These are phyloP conservation scores for Ophiostoma piceae DNA, from an alignment of 2,329 filamentous ascomycete genomes.

Conservation along the genomic window DNA sequence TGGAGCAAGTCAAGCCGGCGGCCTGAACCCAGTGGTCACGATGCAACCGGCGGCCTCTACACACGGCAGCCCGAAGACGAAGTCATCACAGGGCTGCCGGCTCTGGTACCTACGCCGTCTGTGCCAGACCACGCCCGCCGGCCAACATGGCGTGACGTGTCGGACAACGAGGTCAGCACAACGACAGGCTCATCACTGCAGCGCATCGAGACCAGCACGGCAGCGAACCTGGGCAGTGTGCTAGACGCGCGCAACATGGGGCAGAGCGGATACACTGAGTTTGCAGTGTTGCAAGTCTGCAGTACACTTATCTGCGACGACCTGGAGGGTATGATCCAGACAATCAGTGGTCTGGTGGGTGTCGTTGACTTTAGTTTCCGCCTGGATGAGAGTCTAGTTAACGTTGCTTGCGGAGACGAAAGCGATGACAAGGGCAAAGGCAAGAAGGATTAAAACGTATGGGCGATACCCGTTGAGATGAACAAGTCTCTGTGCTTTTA, in stretches of 20 bases:
- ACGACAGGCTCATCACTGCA: constrained; percentile 19
- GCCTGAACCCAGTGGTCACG: constrained; percentile 5
- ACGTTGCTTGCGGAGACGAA: background rate
- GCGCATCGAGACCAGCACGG: constrained; percentile 18
- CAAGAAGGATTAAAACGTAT: constrained; percentile 24
- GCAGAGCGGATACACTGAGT: constrained; percentile 68
- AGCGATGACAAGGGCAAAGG: constrained; percentile 26
- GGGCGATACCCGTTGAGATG: background rate
- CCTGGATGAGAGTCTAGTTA: background rate
- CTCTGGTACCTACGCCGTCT: background rate
- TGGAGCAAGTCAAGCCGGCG: constrained; percentile 20
- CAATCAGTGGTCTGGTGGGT: constrained; percentile 63
- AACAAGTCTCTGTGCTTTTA: background rate
- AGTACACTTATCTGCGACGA: constrained; percentile 65
- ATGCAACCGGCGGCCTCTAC: constrained; percentile 15
- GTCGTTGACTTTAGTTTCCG: constrained; percentile 67
- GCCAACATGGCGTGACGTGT: constrained; percentile 22
- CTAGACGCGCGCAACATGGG: constrained; percentile 60
- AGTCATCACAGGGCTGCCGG: background rate
- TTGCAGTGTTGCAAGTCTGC: constrained; percentile 69
- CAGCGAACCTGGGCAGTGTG: constrained; percentile 39
- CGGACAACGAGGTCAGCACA: constrained; percentile 19
- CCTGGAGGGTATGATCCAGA: constrained; percentile 55
- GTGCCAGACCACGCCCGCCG: constrained; percentile 2
- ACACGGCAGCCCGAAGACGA: background rate